Base-by-base conservation (phyloP, 495 filamentous ascomycete species). In the Penicillium salamii region DNA sequence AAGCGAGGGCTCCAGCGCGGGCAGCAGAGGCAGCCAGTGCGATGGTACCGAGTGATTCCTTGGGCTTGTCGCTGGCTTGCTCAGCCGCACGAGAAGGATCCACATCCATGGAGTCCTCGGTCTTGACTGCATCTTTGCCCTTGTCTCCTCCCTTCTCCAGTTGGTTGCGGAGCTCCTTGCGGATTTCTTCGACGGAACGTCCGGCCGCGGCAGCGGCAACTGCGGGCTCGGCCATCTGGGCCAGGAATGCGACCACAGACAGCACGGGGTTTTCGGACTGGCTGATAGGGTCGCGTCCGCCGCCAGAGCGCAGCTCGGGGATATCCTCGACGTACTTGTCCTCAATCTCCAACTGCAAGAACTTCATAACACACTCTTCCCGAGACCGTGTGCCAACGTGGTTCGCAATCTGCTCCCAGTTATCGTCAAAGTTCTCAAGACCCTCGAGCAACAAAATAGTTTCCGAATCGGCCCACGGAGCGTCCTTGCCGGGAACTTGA, bases 301-400 rank as follows among this genome's bases (percentile, higher is more conserved):
- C 68, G 61, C 82, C 78, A 35, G 81, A 72, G 20, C 90, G 75
- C 26, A 81, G 72, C 38, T 83, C 80, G 0, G 82, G 80, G 57
- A 91, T 80, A 12, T 88, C 82, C 41, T 93, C 88, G 8, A 92
- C 71, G 52, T 92, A 95, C 54, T 90, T 89, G 67, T 92, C 90
- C 62, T 92, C 89, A 49, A 95, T 93, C 43, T 91, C 90, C 20
- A 92, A 71, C 60, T 95, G 89, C 53, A 98, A 71, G 76, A 98
- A 98, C 63, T 96, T 91, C 58, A 96, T 74, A 20, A 97, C 90
- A 67, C 93, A 98, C 71, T 98, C 90, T 70, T 98, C 93, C 31
- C 89, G 79, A n/a, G 90, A 96, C 36, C 91, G 81, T 2, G 89
- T 91, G 26, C 88, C 88, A 21, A 98, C 93, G 58, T 96, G 87